These are phyloP conservation scores for Venturia oleaginea DNA, from an alignment of 2,329 filamentous ascomycete genomes.

Conservation along the genomic window DNA sequence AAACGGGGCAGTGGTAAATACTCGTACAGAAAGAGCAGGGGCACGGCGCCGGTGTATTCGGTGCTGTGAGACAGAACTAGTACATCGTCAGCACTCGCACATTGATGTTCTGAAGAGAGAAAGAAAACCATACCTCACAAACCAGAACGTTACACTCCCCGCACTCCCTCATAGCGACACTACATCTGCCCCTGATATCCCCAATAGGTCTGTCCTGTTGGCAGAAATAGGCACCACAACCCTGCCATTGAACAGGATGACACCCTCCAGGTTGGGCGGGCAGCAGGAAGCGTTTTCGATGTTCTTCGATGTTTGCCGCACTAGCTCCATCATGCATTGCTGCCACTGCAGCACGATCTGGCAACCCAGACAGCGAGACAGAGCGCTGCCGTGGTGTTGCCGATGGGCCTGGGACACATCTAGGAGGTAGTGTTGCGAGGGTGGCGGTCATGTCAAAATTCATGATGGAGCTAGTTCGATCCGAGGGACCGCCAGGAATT, in stretches of 20 bases:
- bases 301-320: slow-evolving; percentile 7
- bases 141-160: slow-evolving; percentile 31
- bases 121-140: slow-evolving; percentile 28
- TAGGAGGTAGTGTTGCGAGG: neutral
- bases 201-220: slow-evolving; percentile 30
- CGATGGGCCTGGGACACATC: slow-evolving; percentile 3
- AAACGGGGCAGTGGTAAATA: slow-evolving; percentile 32
- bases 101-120: neutral
- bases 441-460: slow-evolving; percentile 5
- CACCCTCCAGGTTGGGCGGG: slow-evolving; percentile 27
- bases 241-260: slow-evolving; percentile 36
- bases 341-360: neutral
- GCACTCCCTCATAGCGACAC: slow-evolving; percentile 29
- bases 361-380: slow-evolving; percentile 9
- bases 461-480: neutral
- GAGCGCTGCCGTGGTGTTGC: slow-evolving; percentile 11
- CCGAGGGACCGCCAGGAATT: neutral
- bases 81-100: slow-evolving; percentile 16
- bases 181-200: slow-evolving; percentile 29
- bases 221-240: slow-evolving; percentile 35
- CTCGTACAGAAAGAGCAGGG: slow-evolving; percentile 30
- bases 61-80: slow-evolving; percentile 19
- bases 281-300: slow-evolving; percentile 21
- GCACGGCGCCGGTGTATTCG: slow-evolving; percentile 26
- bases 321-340: slow-evolving; percentile 18